Evolutionary conservation across 2,329 filamentous ascomycete genomes (phyloP).

Genomic region (Colletotrichum sp.): DNA sequence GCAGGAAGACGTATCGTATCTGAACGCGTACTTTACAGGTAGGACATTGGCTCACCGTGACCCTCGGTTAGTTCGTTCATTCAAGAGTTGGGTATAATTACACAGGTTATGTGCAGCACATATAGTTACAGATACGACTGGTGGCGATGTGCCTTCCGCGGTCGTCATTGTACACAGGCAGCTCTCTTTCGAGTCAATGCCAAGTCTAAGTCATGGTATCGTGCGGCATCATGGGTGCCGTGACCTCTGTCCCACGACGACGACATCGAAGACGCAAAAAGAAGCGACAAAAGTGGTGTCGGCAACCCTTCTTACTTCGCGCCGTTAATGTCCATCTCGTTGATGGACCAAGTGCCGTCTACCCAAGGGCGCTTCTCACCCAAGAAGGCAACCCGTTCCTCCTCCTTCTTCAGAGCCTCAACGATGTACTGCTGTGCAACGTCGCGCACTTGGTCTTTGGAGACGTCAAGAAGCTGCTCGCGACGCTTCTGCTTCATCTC

Average conservation of each 20-base stretch:
- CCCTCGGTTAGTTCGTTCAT: background rate
- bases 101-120: constrained; percentile 12
- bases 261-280: background rate
- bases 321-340: constrained; percentile 72
- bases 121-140: constrained; percentile 4
- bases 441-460: constrained; percentile 76
- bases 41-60: background rate
- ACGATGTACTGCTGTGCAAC: constrained; percentile 86
- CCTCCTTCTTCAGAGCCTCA: constrained; percentile 62
- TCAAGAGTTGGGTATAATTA: constrained; percentile 22
- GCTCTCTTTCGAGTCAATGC: background rate
- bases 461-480: constrained; percentile 87
- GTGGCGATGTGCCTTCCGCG: background rate
- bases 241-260: background rate
- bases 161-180: background rate
- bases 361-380: constrained; percentile 85
- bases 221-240: background rate
- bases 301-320: constrained; percentile 28
- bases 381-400: constrained; percentile 74
- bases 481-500: constrained; percentile 88
- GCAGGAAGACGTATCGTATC: constrained; percentile 70
- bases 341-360: constrained; percentile 74
- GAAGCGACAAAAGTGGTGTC: background rate
- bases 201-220: background rate
- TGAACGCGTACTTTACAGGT: constrained; percentile 49